Conservation (phyloP, 768 basidiomycete genomes). For the Boletus barrowsii region DNA sequence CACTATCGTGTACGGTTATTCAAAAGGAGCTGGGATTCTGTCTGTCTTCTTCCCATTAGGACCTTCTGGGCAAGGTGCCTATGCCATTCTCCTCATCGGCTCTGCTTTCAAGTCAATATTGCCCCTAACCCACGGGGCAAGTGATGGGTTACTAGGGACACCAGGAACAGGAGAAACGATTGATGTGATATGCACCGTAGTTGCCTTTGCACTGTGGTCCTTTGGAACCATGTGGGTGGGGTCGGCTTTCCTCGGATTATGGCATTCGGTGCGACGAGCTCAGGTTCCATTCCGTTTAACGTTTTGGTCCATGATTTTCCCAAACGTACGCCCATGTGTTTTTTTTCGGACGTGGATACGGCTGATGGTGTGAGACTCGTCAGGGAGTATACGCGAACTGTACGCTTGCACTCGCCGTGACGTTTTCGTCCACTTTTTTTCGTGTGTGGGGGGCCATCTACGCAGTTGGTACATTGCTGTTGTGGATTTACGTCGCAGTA, state of each 20-base stretch:
- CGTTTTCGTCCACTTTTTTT: constrained; percentile 54
- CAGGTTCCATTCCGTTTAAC: constrained; percentile 51
- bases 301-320: constrained; percentile 71
- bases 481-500: constrained; percentile 50
- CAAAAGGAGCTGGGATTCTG: constrained; percentile 45
- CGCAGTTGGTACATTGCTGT: constrained; percentile 43
- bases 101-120: constrained; percentile 40
- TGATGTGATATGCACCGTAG: constrained; percentile 44
- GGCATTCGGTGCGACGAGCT: constrained; percentile 38
- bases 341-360: neutral
- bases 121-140: constrained; percentile 32
- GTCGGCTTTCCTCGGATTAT: constrained; percentile 51
- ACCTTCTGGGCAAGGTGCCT: constrained; percentile 67
- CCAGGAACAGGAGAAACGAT: constrained; percentile 38
- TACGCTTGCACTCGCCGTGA: constrained; percentile 49
- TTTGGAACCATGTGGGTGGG: constrained; percentile 62
- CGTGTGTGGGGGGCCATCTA: constrained; percentile 58
- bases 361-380: neutral
- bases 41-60: constrained; percentile 74
- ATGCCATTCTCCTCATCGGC: constrained; percentile 54
- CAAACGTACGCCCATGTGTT: constrained; percentile 46
- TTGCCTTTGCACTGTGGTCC: constrained; percentile 56
- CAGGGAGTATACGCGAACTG: constrained; percentile 68
- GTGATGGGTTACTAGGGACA: constrained; percentile 35
- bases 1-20: constrained; percentile 54